Evolutionary conservation across 768 basidiomycete genomes (phyloP), one percentile per base, ranked within the genome.

Genomic region (Clathrus columnatus): DNA sequence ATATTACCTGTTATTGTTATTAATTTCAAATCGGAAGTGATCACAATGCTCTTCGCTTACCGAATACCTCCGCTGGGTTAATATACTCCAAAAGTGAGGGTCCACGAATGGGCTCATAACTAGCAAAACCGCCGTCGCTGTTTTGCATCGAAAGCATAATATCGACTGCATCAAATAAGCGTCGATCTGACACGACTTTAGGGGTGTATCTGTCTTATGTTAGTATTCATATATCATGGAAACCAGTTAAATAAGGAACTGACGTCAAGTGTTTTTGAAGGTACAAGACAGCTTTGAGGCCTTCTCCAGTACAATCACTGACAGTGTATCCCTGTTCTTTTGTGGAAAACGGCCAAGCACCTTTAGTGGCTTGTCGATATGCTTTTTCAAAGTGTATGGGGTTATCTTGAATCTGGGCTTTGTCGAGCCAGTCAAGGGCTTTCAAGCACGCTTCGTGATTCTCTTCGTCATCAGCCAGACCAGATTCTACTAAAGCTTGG

Each of bases 51-150:
- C 66, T 57, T 67, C 62, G 64, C 75, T 42, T 51, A 86, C 94
- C 94, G 65, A 98, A 98, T 27, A 98, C 96, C 67, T 98, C 95
- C 0, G 96, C 93, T 16, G 92, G 86, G 64, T 98, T 98, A 23
- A 99, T 72, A 70, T 72, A 78, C 65, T 99, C 96, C 47, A 97
- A 72, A 78, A 84, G 84, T 44, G 69, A 62, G 4, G 87, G 83
- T 2, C 85, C 94, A 56, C 96, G 81, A 57, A 95, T 81, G 7
- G 83, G 79, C 70, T 99, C 96, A 63, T 98, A 98, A 62, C 85
- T 89, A 18, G 96, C 94, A 66, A 87, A 97, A 0, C 96, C 96
- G 7, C 95, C 95, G 52, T 82, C 73, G 0, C 78, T 65, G 67
- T 97, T 97, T 68, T 97, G 95, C 70, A 98, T 70, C 11, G 81